phyloP scores from a whole-genome alignment of 305 asterid species.

The Solanum chacoense region DNA sequence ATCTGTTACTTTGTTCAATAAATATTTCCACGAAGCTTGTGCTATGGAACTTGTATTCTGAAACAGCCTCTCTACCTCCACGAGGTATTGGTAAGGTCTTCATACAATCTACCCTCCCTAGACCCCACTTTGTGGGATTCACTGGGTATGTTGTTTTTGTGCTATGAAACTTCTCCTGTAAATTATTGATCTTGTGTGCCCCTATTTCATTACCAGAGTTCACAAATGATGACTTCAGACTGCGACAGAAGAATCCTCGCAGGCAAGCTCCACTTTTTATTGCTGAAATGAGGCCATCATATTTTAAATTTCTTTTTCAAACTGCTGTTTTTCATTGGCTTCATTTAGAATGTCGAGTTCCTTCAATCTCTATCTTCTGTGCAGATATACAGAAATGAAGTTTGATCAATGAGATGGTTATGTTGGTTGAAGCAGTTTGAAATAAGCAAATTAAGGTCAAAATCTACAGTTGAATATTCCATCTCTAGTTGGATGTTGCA shows the following conservation, averaged over 20 bases:
- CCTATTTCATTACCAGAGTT: slow-evolving; percentile 29
- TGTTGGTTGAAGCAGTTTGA: slow-evolving; percentile 25
- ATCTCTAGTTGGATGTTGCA: slow-evolving; percentile 46
- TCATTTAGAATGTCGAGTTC: neutral
- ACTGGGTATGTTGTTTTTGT: neutral
- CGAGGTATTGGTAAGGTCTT: neutral
- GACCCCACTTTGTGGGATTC: neutral
- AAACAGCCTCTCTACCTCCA: neutral
- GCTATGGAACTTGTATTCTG: neutral
- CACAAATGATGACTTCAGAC: slow-evolving; percentile 58
- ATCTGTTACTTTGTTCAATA: neutral
- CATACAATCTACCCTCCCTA: neutral
- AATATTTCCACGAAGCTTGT: neutral
- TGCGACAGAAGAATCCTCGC: slow-evolving; percentile 86
- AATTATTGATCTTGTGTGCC: neutral
- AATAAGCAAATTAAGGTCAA: slow-evolving; percentile 34
- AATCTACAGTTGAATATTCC: slow-evolving; percentile 27
- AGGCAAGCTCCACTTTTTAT: slow-evolving; percentile 35
- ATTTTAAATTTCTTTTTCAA: neutral
- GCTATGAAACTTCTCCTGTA: too few species aligned
- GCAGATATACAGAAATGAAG: slow-evolving; percentile 98
- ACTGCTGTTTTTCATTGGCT: neutral
- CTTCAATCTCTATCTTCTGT: neutral
- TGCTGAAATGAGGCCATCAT: neutral
- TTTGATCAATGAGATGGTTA: slow-evolving; percentile 59